Evolutionary conservation across 129 eudicot species (phyloP).

Genomic region (Pulicaria dysenterica): DNA sequence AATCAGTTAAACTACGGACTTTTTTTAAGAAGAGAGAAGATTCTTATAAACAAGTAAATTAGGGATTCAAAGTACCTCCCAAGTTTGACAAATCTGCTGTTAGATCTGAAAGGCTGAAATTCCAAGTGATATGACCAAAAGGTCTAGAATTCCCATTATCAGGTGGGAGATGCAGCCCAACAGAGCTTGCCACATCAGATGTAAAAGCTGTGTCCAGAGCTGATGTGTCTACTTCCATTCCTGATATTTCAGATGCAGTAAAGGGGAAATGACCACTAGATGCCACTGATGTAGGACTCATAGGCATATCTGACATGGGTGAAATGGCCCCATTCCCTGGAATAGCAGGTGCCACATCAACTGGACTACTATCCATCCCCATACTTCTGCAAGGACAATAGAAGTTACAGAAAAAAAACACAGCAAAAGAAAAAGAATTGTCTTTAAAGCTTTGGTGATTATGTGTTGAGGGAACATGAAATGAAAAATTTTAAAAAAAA

Average conservation of each 20-base stretch:
- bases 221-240: constrained; percentile 84
- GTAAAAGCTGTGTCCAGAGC: constrained; percentile 79
- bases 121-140: constrained; percentile 82
- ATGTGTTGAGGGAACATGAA: background rate
- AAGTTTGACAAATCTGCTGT: constrained; percentile 81
- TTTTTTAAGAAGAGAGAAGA: background rate
- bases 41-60: constrained; percentile 1
- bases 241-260: constrained; percentile 81
- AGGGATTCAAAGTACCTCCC: constrained; percentile 56
- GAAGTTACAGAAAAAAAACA: background rate
- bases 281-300: constrained; percentile 96
- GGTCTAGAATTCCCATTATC: constrained; percentile 74
- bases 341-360: constrained; percentile 58
- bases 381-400: constrained; percentile 50
- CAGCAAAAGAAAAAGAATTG: constrained; percentile 28
- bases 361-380: constrained; percentile 65
- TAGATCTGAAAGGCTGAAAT: constrained; percentile 78
- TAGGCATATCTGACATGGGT: constrained; percentile 88
- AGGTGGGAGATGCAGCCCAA: constrained; percentile 71
- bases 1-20: background rate
- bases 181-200: constrained; percentile 83
- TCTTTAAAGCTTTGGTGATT: background rate
- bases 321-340: constrained; percentile 80
- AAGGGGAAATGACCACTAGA: constrained; percentile 98
- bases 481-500: background rate